A percentile compares a stretch with the other conserved stretches of the same genome.
Evolutionary conservation across 768 basidiomycete genomes (phyloP).

Genomic region (Austroboletus eburneus): DNA sequence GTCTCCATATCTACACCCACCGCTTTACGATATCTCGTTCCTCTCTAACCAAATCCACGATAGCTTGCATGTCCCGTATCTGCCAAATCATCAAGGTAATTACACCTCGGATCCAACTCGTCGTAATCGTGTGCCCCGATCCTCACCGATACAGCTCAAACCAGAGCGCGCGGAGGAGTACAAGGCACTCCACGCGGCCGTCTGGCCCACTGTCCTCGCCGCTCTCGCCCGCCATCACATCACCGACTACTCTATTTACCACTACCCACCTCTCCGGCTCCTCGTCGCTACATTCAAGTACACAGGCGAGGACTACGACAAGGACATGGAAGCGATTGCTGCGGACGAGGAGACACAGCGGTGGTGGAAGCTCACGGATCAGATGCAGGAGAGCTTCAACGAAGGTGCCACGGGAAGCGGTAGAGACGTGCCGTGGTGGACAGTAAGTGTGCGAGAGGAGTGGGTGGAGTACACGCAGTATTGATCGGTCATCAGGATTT

Average conservation of each 20-base stretch:
- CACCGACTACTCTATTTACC: constrained; percentile 72
- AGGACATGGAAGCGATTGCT: constrained; percentile 61
- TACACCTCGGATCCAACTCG: not conserved
- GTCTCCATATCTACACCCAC: too few relatives aligned
- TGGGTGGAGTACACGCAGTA: not conserved
- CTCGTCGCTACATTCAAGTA: constrained; percentile 83
- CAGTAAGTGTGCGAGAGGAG: constrained; percentile 36
- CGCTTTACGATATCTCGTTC: too few relatives aligned
- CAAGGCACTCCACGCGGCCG: constrained; percentile 52
- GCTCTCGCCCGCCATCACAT: constrained; percentile 61
- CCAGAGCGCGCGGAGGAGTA: constrained; percentile 49
- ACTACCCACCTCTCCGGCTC: constrained; percentile 57
- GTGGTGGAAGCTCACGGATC: constrained; percentile 77
- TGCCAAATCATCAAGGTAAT: constrained; percentile 70
- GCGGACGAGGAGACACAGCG: constrained; percentile 64
- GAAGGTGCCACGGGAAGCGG: constrained; percentile 68
- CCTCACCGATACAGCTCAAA: constrained; percentile 42
- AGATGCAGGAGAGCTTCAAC: constrained; percentile 75
- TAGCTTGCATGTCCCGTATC: constrained; percentile 34
- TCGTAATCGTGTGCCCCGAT: not conserved
- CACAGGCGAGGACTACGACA: constrained; percentile 57
- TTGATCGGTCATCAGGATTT: constrained; percentile 34
- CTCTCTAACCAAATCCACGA: not conserved
- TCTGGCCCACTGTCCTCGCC: constrained; percentile 68
- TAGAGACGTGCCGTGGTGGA: constrained; percentile 68